A percentile compares a stretch with the other conserved stretches of the same genome.
These are phyloP conservation scores for Meyerozyma elateridarum DNA, from an alignment of 1,139 yeast genomes.

Conservation along the genomic window DNA sequence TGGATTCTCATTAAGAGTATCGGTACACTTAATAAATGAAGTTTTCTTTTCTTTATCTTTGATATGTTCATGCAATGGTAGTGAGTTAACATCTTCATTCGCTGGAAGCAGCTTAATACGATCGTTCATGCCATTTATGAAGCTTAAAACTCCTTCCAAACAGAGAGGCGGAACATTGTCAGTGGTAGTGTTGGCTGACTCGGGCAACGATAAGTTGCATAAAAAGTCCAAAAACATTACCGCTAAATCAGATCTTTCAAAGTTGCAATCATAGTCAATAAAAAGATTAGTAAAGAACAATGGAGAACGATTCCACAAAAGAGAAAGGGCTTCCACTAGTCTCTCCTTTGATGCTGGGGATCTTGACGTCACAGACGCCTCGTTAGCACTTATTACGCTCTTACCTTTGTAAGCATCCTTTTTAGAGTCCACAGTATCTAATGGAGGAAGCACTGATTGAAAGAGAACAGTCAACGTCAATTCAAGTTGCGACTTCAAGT, in stretches of 20 bases:
- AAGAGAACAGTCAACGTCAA: slow-evolving; percentile 57
- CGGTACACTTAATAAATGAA: slow-evolving; percentile 70
- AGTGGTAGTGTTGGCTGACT: slow-evolving; percentile 70
- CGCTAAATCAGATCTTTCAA: slow-evolving; percentile 81
- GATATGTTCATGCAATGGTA: slow-evolving; percentile 27
- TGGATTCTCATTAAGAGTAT: slow-evolving; percentile 72
- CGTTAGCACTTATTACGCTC: slow-evolving; percentile 22
- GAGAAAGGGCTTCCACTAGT: slow-evolving; percentile 77
- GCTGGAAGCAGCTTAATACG: slow-evolving; percentile 36
- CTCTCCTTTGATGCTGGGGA: slow-evolving; percentile 57
- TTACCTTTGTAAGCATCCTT: slow-evolving; percentile 18
- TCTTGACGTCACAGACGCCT: slow-evolving; percentile 21
- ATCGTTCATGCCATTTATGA: slow-evolving; percentile 62
- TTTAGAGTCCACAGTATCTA: slow-evolving; percentile 11
- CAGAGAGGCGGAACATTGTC: slow-evolving; percentile 92
- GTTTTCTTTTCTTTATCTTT: slow-evolving; percentile 57
- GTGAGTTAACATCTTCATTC: slow-evolving; percentile 14
- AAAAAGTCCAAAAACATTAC: slow-evolving; percentile 63
- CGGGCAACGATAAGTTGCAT: slow-evolving; percentile 75
- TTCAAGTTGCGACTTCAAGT: slow-evolving; percentile 64
- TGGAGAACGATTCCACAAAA: slow-evolving; percentile 81
- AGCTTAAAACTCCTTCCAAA: slow-evolving; percentile 76
- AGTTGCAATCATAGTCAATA: slow-evolving; percentile 86
- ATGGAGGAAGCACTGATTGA: slow-evolving; percentile 45
- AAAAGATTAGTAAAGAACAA: slow-evolving; percentile 71